These are phyloP conservation scores for Fusarium brevicatenulatum DNA, from an alignment of 2,329 filamentous ascomycete genomes.

Conservation along the genomic window DNA sequence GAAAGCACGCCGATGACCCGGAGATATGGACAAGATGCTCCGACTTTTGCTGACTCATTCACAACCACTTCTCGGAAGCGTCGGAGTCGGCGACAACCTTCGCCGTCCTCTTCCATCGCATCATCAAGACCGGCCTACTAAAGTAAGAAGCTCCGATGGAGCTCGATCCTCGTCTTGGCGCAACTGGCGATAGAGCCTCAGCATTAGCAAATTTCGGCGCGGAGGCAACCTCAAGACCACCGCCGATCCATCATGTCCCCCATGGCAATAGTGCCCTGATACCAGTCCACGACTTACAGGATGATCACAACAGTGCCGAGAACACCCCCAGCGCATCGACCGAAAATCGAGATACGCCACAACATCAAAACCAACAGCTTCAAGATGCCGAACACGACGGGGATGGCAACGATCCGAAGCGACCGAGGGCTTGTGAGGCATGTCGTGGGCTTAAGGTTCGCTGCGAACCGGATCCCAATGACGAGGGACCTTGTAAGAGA, in stretches of 20 bases:
- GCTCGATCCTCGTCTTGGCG: conserved; percentile 47
- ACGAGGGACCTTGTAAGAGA: conserved; percentile 74
- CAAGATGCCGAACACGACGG: conserved; percentile 32
- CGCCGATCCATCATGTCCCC: conserved; percentile 32
- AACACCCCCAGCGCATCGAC: conserved; percentile 40
- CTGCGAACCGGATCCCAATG: conserved; percentile 79
- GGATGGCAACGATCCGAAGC: conserved; percentile 64
- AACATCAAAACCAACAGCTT: conserved; percentile 26
- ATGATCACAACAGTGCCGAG: conserved; percentile 24
- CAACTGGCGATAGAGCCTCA: conserved; percentile 39
- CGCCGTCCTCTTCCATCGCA: conserved; percentile 41
- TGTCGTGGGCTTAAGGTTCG: conserved; percentile 83
- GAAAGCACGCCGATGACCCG: neutral
- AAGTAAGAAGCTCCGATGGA: conserved; percentile 45
- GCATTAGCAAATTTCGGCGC: conserved; percentile 19
- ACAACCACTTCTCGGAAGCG: conserved; percentile 2
- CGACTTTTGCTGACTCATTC: conserved; percentile 38
- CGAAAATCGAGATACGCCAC: conserved; percentile 29
- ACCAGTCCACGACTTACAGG: conserved; percentile 17
- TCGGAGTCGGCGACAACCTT: conserved; percentile 48
- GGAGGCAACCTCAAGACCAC: conserved; percentile 26
- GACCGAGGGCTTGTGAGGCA: conserved; percentile 78
- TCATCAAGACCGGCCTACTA: conserved; percentile 26
- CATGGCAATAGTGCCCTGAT: conserved; percentile 9
- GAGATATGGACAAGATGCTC: conserved; percentile 12